Base-by-base conservation (phyloP, 2,329 filamentous ascomycete genomes). In the Setomelanomma holmii region DNA sequence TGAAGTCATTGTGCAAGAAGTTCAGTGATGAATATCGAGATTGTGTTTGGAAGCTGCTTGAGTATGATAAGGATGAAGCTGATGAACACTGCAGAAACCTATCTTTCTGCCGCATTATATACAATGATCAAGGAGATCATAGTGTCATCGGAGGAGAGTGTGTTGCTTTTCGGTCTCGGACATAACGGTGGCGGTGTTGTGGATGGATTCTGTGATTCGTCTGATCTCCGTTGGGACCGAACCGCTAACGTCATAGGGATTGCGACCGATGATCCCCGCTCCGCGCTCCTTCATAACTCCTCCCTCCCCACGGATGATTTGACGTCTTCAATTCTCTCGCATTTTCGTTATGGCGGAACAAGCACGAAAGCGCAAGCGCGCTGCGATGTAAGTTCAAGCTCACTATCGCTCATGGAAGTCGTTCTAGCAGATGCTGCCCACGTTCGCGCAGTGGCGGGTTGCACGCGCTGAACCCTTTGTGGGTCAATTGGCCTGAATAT, bases 321-420 rank as follows among this genome's bases (percentile, higher is more conserved):
- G 10, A 45, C 33, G 10, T 45, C 19, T 17, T 19, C 11, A 17
- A 17, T 16, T 4, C 10, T 24, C 33, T 20, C 16, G n/a, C 16
- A 5, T 30, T n/a, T 16, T n/a, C 11, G 5, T 40, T 19, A 63
- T 60, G 55, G 20, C 67, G 61, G 57, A 71, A 65, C 43, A 73
- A 1, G 14, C 20, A 48, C 51, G 52, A 16, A 53, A 73, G 48
- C 75, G 79, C 12, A 74, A 78, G 66, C 67, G 80, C 45, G 77
- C 77, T 40, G 71, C 71, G 55, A 74, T 80, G 79, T 79, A 76
- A 51, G 74, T 56, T n/a, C n/a, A n/a, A n/a, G n/a, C n/a, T n/a
- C n/a, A n/a, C n/a, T n/a, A n/a, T n/a, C n/a, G n/a, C n/a, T n/a
- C n/a, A n/a, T n/a, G n/a, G n/a, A n/a, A n/a, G n/a, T n/a, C n/a